These are phyloP conservation scores for Mrakia frigida DNA, from an alignment of 768 basidiomycete genomes.

Conservation along the genomic window DNA sequence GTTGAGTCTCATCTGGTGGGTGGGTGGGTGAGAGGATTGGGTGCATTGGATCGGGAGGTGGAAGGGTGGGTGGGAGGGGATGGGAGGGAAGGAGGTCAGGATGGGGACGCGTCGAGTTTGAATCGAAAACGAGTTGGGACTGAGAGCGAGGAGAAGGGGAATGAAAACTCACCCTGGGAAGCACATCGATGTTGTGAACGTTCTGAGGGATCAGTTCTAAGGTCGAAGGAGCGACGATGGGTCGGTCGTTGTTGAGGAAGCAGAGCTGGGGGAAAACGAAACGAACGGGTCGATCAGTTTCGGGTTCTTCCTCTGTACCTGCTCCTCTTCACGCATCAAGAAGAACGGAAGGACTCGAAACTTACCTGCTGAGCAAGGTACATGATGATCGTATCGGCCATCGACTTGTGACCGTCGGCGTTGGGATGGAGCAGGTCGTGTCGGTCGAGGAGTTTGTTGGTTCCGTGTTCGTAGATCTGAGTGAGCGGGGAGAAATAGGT, in stretches of 20 bases:
- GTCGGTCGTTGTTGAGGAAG: slow-evolving; percentile 14
- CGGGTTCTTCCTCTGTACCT: neutral
- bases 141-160: neutral
- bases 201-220: neutral
- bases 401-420: neutral
- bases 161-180: neutral
- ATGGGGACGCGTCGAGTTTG: neutral
- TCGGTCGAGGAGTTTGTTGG: slow-evolving; percentile 8
- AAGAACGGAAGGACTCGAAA: neutral
- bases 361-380: slow-evolving; percentile 6
- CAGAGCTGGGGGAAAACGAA: neutral
- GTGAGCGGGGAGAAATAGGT: no score
- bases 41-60: no score
- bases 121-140: neutral
- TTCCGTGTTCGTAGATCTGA: slow-evolving; percentile 6
- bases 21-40: no score
- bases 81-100: neutral
- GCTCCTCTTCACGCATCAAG: neutral
- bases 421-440: slow-evolving; percentile 11
- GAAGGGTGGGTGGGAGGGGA: neutral
- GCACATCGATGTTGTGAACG: neutral
- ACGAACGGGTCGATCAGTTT: neutral
- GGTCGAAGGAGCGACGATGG: neutral
- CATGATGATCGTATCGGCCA: slow-evolving; percentile 13
- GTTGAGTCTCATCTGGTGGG: slow-evolving; percentile 7